Evolutionary conservation across 2,329 filamentous ascomycete genomes (phyloP).

Genomic region (Nemania sp.): DNA sequence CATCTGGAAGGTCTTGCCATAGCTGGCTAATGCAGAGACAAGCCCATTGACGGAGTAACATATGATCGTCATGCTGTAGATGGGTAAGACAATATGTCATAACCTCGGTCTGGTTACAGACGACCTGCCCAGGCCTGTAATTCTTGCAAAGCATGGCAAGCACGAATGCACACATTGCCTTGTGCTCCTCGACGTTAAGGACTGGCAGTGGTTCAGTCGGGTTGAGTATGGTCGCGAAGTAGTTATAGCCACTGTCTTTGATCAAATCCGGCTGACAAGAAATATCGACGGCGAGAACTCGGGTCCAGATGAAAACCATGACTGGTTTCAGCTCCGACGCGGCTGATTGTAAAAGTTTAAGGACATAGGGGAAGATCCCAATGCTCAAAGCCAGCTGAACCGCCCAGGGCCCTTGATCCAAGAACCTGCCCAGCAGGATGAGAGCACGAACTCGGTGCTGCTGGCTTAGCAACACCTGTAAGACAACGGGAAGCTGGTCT

Average conservation of each 20-base stretch:
- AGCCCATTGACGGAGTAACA: constrained; percentile 89
- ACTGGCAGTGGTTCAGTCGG: constrained; percentile 82
- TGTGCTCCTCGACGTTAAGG: constrained; percentile 88
- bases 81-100: constrained; percentile 86
- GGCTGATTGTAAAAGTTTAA: constrained; percentile 93
- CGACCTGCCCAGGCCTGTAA: constrained; percentile 87
- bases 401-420: constrained; percentile 96
- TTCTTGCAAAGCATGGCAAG: constrained; percentile 96
- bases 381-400: constrained; percentile 98
- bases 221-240: constrained; percentile 92
- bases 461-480: constrained; percentile 94
- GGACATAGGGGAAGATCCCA: constrained; percentile 97
- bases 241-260: constrained; percentile 96
- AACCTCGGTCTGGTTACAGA: constrained; percentile 87
- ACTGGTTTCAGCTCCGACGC: constrained; percentile 94
- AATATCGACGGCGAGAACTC: constrained; percentile 91
- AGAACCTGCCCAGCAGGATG: constrained; percentile 87
- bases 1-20: constrained; percentile 87
- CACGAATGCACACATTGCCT: constrained; percentile 98
- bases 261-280: constrained; percentile 91
- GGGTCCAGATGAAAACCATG: constrained; percentile 99
- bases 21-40: constrained; percentile 94
- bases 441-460: constrained; percentile 89
- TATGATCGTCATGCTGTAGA: constrained; percentile 82
- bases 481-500: constrained; percentile 92